Conservation (phyloP, 768 basidiomycete species). For the Psilocybe azurescens region DNA sequence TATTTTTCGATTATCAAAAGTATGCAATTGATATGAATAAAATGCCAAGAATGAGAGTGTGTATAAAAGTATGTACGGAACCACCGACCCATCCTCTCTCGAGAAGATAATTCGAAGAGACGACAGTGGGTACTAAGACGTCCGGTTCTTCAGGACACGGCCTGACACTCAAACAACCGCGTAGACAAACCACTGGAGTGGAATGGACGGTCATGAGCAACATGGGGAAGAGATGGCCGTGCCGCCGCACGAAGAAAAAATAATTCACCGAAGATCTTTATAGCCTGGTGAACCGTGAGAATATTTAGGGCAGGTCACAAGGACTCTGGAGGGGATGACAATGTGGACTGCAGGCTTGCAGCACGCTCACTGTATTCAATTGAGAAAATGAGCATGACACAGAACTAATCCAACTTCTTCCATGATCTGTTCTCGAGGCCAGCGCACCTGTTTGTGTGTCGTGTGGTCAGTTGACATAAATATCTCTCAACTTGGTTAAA, state of each 20-base stretch:
- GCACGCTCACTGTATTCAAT: background rate
- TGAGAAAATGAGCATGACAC: background rate
- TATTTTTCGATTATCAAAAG: background rate
- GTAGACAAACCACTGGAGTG: conserved; percentile 42
- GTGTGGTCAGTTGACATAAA: conserved; percentile 17
- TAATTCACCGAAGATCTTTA: conserved; percentile 21
- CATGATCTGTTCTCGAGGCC: conserved; percentile 14
- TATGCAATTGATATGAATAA: background rate
- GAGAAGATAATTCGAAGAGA: conserved; percentile 40
- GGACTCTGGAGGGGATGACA: background rate
- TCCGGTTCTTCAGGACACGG: conserved; percentile 77
- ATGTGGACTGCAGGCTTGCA: background rate
- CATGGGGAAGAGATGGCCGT: conserved; percentile 83
- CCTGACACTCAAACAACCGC: conserved; percentile 91
- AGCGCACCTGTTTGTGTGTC: conserved; percentile 12
- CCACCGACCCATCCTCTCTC: conserved; percentile 82
- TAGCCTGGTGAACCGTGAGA: conserved; percentile 33
- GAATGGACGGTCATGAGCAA: conserved; percentile 80
- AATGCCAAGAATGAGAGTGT: conserved; percentile 5
- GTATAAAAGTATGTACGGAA: conserved; percentile 45
- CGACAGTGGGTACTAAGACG: conserved; percentile 83
- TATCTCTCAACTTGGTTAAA: background rate
- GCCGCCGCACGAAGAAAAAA: conserved; percentile 75
- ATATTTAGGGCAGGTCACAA: conserved; percentile 40
- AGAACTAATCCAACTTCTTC: conserved; percentile 4